Evolutionary conservation across 345 rosid genomes (phyloP).

Genomic region (Lagerstroemia speciosa): DNA sequence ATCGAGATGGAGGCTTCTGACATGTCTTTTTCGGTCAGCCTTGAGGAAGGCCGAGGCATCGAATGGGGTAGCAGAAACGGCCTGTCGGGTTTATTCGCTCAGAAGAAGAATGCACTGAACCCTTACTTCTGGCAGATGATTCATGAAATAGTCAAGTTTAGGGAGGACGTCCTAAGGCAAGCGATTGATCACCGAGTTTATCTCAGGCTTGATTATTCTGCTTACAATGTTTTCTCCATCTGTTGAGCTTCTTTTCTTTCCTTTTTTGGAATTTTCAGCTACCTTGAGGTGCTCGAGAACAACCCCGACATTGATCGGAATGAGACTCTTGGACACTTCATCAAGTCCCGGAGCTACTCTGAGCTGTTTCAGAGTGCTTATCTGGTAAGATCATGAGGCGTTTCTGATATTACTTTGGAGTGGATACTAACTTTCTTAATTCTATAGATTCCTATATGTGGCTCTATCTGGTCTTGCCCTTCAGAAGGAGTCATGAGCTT

Average conservation of each 20-base stretch:
- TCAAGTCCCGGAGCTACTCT: slow-evolving; percentile 58
- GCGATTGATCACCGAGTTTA: background rate
- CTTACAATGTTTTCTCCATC: background rate
- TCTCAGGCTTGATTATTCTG: background rate
- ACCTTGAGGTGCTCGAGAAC: slow-evolving; percentile 55
- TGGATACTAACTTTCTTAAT: background rate
- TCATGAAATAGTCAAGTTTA: slow-evolving; percentile 57
- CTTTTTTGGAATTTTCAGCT: slow-evolving; percentile 25
- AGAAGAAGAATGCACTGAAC: slow-evolving; percentile 49
- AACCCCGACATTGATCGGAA: slow-evolving; percentile 51
- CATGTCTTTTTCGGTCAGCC: slow-evolving; percentile 83
- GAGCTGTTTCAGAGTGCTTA: slow-evolving; percentile 76
- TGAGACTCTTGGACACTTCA: slow-evolving; percentile 67
- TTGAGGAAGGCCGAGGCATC: slow-evolving; percentile 58
- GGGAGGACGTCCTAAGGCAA: slow-evolving; percentile 52
- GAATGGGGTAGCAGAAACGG: slow-evolving; percentile 96
- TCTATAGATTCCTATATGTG: slow-evolving; percentile 66
- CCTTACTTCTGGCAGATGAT: slow-evolving; percentile 83
- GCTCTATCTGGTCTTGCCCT: slow-evolving; percentile 88
- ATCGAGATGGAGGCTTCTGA: slow-evolving; percentile 74
- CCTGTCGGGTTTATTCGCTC: slow-evolving; percentile 59
- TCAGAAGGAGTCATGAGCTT: slow-evolving; percentile 64
- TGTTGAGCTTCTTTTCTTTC: background rate
- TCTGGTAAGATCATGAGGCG: slow-evolving; percentile 42
- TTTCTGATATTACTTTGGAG: background rate